Conservation (phyloP, 768 basidiomycete species). For the Brasilioporus rufonigricans region DNA sequence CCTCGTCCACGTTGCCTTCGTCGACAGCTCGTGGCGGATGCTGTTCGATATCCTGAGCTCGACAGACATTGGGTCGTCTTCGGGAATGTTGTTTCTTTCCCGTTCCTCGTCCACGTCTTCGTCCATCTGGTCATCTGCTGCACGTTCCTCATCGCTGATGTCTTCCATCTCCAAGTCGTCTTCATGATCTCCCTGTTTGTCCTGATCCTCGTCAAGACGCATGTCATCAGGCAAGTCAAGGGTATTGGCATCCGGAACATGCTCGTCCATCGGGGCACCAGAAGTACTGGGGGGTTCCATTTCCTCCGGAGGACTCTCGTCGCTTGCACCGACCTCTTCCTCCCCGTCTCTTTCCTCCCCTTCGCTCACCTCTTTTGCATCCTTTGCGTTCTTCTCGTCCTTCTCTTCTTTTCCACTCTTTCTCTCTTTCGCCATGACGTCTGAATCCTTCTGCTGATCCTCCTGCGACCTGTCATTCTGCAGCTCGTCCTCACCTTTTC, state of each 20-base stretch:
- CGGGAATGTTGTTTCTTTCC: conserved; percentile 5
- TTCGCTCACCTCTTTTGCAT: conserved; percentile 25
- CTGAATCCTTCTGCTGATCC: conserved; percentile 47
- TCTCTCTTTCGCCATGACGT: conserved; percentile 79
- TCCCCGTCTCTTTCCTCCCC: conserved; percentile 31
- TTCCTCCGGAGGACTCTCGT: conserved; percentile 41
- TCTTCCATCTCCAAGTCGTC: conserved; percentile 36
- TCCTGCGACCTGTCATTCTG: conserved; percentile 59
- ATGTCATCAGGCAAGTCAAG: conserved; percentile 90
- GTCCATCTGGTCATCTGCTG: conserved; percentile 26
- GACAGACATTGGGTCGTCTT: conserved; percentile 22
- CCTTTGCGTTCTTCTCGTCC: conserved; percentile 35
- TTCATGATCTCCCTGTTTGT: conserved; percentile 26
- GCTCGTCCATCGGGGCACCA: conserved; percentile 73
- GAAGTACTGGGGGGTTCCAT: conserved; percentile 46
- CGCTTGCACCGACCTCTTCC: conserved; percentile 12
- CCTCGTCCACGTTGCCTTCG: conserved; percentile 11
- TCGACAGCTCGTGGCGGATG: conserved; percentile 18
- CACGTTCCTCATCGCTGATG: conserved; percentile 32
- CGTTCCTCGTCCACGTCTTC: conserved; percentile 19
- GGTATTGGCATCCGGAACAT: conserved; percentile 74
- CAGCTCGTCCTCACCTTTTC: conserved; percentile 47
- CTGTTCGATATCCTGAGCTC: conserved; percentile 25
- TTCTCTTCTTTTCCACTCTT: conserved; percentile 34
- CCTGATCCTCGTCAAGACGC: conserved; percentile 47